Evolutionary conservation across 2,329 filamentous ascomycete genomes (phyloP), one percentile per base, ranked within the genome.

Genomic region (Cladosporium halotolerans): DNA sequence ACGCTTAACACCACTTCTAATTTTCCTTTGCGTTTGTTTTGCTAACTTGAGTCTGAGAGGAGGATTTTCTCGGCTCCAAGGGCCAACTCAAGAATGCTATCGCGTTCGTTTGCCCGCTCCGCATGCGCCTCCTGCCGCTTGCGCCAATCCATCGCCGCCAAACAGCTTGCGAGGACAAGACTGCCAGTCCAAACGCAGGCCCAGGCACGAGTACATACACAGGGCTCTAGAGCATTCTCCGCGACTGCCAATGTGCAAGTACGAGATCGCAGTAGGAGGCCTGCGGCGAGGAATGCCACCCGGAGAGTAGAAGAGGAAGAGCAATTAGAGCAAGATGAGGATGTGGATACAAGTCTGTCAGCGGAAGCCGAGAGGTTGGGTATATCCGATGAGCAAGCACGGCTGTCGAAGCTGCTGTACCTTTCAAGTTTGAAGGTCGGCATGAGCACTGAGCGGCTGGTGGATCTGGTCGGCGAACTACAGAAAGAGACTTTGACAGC

Each of bases 51-150:
- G 23, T 28, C 23, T 3, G 23, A 7, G 7, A 28, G 7, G 23
- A 28, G 23, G 23, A 28, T 5, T 28, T 7, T 7, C 23, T 28
- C 23, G 23, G 23, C 23, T 28, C 23, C 23, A 28, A 28, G 23
- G 23, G 23, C 7, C 23, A 28, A 28, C 23, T 28, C 23, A 7
- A 28, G 23, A 28, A 28, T 28, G 23, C 23, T 28, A 7, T 28
- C 23, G 23, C 23, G 23, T 28, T 28, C 23, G 5, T 28, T 28
- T 7, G n/a, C 34, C 34, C 49, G 43, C 41, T 40, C 50, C 32
- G 46, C 46, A 11, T 55, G 53, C 41, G 53, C 53, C 6, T 33
- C 60, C 1, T 62, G 60, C 43, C 57, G 60, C 9, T 47, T 62
- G 8, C 57, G 56, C 13, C 47, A 55, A n/a, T 23, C 31, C 28